Percentiles rank a stretch among this genome's conserved stretches.
phyloP scores from a whole-genome alignment of 495 filamentous ascomycete genomes.

The Sordaria brevicollis region DNA sequence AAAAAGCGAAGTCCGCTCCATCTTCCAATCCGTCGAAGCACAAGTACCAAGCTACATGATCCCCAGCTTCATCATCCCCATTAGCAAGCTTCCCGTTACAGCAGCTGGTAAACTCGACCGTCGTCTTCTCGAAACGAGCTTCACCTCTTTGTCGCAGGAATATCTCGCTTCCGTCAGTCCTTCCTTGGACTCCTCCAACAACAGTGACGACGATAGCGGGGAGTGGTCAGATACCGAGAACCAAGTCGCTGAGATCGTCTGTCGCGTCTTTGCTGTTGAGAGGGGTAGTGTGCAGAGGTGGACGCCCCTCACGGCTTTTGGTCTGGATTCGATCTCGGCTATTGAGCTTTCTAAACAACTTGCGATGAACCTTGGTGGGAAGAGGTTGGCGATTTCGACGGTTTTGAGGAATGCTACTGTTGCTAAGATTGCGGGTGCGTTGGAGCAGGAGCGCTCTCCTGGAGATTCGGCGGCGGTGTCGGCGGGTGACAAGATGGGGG shows the following conservation, averaged over 20 bases:
- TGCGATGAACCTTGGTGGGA: constrained; percentile 23
- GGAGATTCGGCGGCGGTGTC: not conserved
- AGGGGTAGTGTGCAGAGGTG: constrained; percentile 46
- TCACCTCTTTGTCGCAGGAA: constrained; percentile 8
- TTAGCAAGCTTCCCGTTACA: constrained; percentile 53
- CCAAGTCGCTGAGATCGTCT: constrained; percentile 35
- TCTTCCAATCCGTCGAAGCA: constrained; percentile 32
- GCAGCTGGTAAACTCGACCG: constrained; percentile 52
- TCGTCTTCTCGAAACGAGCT: constrained; percentile 5
- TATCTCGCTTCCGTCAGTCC: constrained; percentile 14
- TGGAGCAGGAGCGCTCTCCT: constrained; percentile 1
- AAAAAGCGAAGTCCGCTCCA: constrained; percentile 11
- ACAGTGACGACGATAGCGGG: constrained; percentile 24
- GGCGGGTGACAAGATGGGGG: not conserved
- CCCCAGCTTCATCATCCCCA: constrained; percentile 55
- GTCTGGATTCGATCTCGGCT: constrained; percentile 73
- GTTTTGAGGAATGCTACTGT: constrained; percentile 54
- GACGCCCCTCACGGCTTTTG: constrained; percentile 41
- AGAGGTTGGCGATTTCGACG: constrained; percentile 45
- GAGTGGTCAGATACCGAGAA: constrained; percentile 43
- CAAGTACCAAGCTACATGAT: constrained; percentile 57
- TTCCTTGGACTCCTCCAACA: constrained; percentile 8
- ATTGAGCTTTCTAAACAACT: constrained; percentile 53
- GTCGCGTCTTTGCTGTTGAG: constrained; percentile 31
- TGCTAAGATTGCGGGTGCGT: constrained; percentile 37